A percentile compares a stretch with the other conserved stretches of the same genome.
phyloP scores from a whole-genome alignment of 2,329 filamentous ascomycete species.

The Neofusicoccum umdonicola region DNA sequence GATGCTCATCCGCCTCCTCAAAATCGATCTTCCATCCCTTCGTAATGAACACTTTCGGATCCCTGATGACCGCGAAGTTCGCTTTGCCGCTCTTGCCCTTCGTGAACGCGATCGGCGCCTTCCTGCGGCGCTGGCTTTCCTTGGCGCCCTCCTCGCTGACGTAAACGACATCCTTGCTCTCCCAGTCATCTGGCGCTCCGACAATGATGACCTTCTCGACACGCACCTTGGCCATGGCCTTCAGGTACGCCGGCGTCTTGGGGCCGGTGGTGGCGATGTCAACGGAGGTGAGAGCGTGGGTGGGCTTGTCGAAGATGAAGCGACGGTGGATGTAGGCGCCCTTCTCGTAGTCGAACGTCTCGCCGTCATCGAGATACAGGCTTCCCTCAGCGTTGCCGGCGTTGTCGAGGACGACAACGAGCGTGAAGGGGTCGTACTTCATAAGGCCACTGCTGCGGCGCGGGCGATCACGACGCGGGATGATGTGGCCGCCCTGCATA shows the following conservation, averaged over 20 bases:
- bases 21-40: constrained; percentile 65
- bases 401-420: constrained; percentile 71
- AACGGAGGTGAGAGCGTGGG: constrained; percentile 63
- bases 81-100: constrained; percentile 54
- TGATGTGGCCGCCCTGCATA: constrained; percentile 89
- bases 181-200: constrained; percentile 73
- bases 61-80: constrained; percentile 62
- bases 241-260: constrained; percentile 71
- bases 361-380: constrained; percentile 89
- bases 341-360: constrained; percentile 81
- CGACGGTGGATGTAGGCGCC: constrained; percentile 85
- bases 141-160: constrained; percentile 59
- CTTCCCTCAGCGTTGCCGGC: constrained; percentile 73
- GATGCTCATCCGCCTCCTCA: constrained; percentile 11
- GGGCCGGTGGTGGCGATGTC: constrained; percentile 55
- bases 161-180: constrained; percentile 59
- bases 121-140: constrained; percentile 42
- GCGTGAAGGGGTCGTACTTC: constrained; percentile 92
- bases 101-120: constrained; percentile 61
- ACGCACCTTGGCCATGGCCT: constrained; percentile 72
- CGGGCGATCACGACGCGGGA: constrained; percentile 84
- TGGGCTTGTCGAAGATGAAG: constrained; percentile 63
- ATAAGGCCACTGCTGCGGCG: constrained; percentile 83
- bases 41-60: constrained; percentile 61
- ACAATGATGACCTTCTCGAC: constrained; percentile 85